phyloP scores from a whole-genome alignment of 768 basidiomycete genomes.

The Tephrocybe sp. region DNA sequence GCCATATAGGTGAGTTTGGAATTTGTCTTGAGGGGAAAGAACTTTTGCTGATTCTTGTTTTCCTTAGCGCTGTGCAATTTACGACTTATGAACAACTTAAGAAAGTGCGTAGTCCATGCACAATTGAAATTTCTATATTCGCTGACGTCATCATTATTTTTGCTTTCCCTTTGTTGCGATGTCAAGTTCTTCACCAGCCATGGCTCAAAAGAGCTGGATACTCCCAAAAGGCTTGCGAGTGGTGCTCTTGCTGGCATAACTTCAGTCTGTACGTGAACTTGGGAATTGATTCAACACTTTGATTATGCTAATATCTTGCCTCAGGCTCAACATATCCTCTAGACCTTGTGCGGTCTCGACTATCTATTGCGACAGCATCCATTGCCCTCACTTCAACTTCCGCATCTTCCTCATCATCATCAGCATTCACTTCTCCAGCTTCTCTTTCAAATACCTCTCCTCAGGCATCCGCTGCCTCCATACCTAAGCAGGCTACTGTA shows the following conservation, averaged over 20 bases:
- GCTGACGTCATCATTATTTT: conserved; percentile 28
- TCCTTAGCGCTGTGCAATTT: conserved; percentile 76
- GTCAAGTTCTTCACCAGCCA: conserved; percentile 66
- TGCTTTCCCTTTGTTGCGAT: background rate
- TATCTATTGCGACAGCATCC: conserved; percentile 93
- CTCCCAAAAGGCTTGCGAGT: conserved; percentile 78
- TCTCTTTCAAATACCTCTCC: conserved; percentile 25
- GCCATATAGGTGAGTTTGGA: conserved; percentile 63
- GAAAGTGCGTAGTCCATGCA: conserved; percentile 45
- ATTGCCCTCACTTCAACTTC: conserved; percentile 35
- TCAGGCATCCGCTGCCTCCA: conserved; percentile 19
- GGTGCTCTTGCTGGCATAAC: conserved; percentile 94
- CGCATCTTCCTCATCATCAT: conserved; percentile 11
- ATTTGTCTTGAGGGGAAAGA: conserved; percentile 3
- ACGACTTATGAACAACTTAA: conserved; percentile 90
- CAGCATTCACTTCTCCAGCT: conserved; percentile 20
- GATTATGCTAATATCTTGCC: background rate
- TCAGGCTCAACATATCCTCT: conserved; percentile 86
- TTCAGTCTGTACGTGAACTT: conserved; percentile 74
- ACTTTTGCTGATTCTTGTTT: background rate
- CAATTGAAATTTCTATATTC: background rate
- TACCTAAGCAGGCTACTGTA: conserved; percentile 36
- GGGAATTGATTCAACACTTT: conserved; percentile 6
- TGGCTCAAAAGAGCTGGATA: conserved; percentile 79
- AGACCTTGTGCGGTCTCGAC: conserved; percentile 87